Evolutionary conservation across 108 stramenopile genomes (phyloP).

Genomic region (Aurantiochytrium sp.): DNA sequence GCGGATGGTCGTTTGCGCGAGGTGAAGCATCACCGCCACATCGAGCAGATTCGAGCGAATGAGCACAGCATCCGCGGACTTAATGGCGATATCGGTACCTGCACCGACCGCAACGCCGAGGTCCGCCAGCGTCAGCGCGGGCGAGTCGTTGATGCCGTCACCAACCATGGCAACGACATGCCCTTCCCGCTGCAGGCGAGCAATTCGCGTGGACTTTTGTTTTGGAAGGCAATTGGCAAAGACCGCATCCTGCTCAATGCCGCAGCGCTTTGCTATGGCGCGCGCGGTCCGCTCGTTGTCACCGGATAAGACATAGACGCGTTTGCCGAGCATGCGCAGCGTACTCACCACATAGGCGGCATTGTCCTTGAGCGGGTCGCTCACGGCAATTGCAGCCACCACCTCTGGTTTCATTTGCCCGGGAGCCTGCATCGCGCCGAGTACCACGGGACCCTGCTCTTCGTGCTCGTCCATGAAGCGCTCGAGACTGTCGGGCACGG

Average conservation of each 20-base stretch:
- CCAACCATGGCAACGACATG: constrained; percentile 81
- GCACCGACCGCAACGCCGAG: constrained; percentile 92
- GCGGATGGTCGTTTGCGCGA: constrained; percentile 72
- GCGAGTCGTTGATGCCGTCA: constrained; percentile 96
- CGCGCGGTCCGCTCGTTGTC: constrained; percentile 77
- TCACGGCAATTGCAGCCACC: constrained; percentile 67
- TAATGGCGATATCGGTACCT: constrained; percentile 88
- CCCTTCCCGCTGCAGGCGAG: constrained; percentile 58
- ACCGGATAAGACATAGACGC: constrained; percentile 95
- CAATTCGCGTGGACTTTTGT: constrained; percentile 63
- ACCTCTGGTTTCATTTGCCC: background rate
- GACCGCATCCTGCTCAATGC: constrained; percentile 60
- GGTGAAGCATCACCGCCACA: constrained; percentile 76
- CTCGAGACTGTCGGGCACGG: background rate
- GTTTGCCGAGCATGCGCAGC: constrained; percentile 61
- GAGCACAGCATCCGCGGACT: constrained; percentile 86
- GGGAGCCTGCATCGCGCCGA: constrained; percentile 59
- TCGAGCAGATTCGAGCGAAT: constrained; percentile 73
- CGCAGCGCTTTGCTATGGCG: constrained; percentile 68
- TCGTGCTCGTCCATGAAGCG: constrained; percentile 59
- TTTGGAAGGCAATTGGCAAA: constrained; percentile 77
- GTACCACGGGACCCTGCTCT: constrained; percentile 70
- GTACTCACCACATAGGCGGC: constrained; percentile 54
- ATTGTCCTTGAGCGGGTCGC: constrained; percentile 68
- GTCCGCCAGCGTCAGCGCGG: constrained; percentile 85